Base-by-base conservation (phyloP, 108 stramenopile genomes). In the Skeletonema potamos region DNA sequence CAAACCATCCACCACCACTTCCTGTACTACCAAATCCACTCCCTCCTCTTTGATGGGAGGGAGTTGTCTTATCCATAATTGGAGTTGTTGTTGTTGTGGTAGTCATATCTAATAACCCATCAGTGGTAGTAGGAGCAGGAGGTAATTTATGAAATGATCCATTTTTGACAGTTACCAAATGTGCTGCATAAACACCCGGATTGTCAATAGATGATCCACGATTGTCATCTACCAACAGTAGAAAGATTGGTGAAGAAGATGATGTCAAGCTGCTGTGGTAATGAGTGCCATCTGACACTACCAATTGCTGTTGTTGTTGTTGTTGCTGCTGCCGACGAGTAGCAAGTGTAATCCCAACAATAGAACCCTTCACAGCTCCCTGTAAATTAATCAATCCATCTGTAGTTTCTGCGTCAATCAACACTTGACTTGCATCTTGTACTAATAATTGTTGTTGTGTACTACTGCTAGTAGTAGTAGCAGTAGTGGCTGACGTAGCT, bases 221-320 rank as follows among this genome's bases (percentile, higher is more conserved):
- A 73, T 91, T 79, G 69, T 94, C 93, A 55, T 94, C 93, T 0
- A 91, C 87, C 62, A 94, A 60, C 13, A 94, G 55, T 33, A 94
- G 68, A 75, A 91, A 93, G 2, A 86, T 64, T n/a, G 84, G 86
- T 7, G 66, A 9, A 11, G 62, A 61, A 15, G 66, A 9, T 17
- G 62, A 61, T 22, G 66, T 28, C 17, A 64, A 33, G 4, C 22
- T 22, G n/a, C 7, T 51, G n/a, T n/a, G n/a, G n/a, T n/a, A n/a
- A 22, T 51, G 4, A 0, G 6, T 51, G 20, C 18, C 48, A 51
- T 51, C 48, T 4, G 48, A 51, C 48, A 51, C 9, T 51, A 51
- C 32, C 59, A 69, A 37, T 39, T 32, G 62, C 71, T 17, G 54
- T 33, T 10, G 18, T 60, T 68, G 62, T 61, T 70, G 26, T 60